phyloP scores from a whole-genome alignment of 2,329 filamentous ascomycete species.

The Xylaria sp. region DNA sequence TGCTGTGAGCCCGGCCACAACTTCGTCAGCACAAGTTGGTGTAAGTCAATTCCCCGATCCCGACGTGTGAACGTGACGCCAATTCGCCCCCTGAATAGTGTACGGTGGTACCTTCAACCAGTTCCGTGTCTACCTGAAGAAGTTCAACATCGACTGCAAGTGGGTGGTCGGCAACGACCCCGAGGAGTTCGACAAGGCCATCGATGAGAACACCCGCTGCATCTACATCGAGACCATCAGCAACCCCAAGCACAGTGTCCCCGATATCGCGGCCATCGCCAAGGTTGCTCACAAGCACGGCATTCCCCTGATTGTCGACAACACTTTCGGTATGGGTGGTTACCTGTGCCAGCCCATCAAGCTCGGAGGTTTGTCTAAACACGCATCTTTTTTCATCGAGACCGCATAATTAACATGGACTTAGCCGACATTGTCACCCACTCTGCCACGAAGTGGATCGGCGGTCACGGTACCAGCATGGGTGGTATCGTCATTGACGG shows the following conservation, averaged over 20 bases:
- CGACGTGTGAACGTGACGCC: conserved; percentile 1
- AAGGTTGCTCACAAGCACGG: conserved; percentile 48
- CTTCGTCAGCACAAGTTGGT: conserved; percentile 34
- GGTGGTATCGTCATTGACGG: conserved; percentile 63
- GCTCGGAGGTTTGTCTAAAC: conserved; percentile 43
- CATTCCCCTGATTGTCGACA: conserved; percentile 49
- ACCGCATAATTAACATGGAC: conserved; percentile 13
- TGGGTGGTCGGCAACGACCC: conserved; percentile 33
- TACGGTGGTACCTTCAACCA: conserved; percentile 37
- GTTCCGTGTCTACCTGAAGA: conserved; percentile 35
- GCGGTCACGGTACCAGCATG: conserved; percentile 66
- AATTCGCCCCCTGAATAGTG: conserved; percentile 20
- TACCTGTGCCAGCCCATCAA: conserved; percentile 62
- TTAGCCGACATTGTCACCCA: conserved; percentile 64
- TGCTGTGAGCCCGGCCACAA: conserved; percentile 35
- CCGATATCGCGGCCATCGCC: conserved; percentile 61
- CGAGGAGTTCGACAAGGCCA: conserved; percentile 28
- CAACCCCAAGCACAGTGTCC: conserved; percentile 41
- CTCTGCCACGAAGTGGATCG: conserved; percentile 69
- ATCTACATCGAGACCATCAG: conserved; percentile 33
- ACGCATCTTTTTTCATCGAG: neutral
- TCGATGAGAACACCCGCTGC: conserved; percentile 31
- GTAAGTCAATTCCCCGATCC: conserved; percentile 20
- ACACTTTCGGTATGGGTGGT: conserved; percentile 67
- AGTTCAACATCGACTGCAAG: conserved; percentile 36